phyloP scores from a whole-genome alignment of 23 red algal species.

The Gracilaria domingensis region DNA sequence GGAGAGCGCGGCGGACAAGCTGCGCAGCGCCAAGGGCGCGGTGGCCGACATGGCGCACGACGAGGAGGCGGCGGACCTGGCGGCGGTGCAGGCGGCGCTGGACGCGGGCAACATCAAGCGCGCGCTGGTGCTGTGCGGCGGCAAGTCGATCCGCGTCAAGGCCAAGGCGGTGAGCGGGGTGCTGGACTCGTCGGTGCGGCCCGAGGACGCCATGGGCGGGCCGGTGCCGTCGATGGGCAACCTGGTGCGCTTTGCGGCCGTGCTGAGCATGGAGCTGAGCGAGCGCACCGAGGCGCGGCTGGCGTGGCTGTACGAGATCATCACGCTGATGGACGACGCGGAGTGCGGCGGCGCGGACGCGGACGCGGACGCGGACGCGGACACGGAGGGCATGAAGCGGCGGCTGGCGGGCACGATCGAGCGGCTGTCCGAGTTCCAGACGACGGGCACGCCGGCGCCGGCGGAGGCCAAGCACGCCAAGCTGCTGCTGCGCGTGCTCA shows the following conservation, averaged over 20 bases:
- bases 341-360: slow-evolving; percentile 9
- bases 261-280: slow-evolving; percentile 65
- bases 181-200: slow-evolving; percentile 35
- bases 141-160: slow-evolving; percentile 44
- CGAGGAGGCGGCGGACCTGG: slow-evolving; percentile 39
- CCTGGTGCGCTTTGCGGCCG: slow-evolving; percentile 41
- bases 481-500: slow-evolving; percentile 56
- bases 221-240: slow-evolving; percentile 17
- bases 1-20: slow-evolving; percentile 48
- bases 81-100: slow-evolving; percentile 56
- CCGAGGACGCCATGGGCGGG: slow-evolving; percentile 53
- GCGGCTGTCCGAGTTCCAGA: slow-evolving; percentile 53
- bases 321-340: slow-evolving; percentile 68
- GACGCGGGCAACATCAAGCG: slow-evolving; percentile 32
- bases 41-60: slow-evolving; percentile 33
- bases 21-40: slow-evolving; percentile 21
- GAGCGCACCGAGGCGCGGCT: slow-evolving; percentile 64
- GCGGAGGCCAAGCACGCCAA: slow-evolving; percentile 65
- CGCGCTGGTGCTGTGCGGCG: slow-evolving; percentile 30
- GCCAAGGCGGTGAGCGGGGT: slow-evolving; percentile 64
- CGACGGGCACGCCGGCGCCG: slow-evolving; percentile 24
- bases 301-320: slow-evolving; percentile 67
- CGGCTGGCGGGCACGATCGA: slow-evolving; percentile 30
- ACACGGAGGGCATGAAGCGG: slow-evolving; percentile 13
- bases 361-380: slow-evolving; percentile 22